Percentiles rank a stretch among this genome's conserved stretches.
Conservation (phyloP, 345 rosid genomes). For the Eucalyptus tenuipes region DNA sequence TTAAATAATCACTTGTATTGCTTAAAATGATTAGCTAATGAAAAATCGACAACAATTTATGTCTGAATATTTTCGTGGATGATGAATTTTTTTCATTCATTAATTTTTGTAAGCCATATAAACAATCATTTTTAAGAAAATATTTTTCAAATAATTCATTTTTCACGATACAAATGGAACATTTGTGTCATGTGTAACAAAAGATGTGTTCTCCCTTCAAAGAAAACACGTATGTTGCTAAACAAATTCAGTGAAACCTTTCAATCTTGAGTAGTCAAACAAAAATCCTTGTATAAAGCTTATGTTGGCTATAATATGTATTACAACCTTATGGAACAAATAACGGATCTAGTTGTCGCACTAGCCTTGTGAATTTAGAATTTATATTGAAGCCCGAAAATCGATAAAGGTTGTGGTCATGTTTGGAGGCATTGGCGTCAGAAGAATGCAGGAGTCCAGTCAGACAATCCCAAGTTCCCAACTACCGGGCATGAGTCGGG, state of each 20-base stretch:
- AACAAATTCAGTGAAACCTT: not conserved
- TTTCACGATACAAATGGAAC: too few relatives aligned
- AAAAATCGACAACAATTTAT: too few relatives aligned
- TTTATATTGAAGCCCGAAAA: not conserved
- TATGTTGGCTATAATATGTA: not conserved
- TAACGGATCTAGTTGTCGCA: accelerated
- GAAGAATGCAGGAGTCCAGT: not conserved
- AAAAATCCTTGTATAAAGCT: not conserved
- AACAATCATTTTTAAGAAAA: too few relatives aligned
- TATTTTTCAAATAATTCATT: too few relatives aligned
- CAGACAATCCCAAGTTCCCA: not conserved
- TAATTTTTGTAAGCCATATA: accelerated
- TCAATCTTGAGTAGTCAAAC: not conserved
- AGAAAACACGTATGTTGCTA: not conserved
- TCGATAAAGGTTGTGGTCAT: not conserved
- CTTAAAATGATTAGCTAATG: too few relatives aligned
- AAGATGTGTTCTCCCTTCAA: not conserved
- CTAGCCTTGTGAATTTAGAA: not conserved
- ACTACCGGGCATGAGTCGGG: not conserved
- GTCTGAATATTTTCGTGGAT: accelerated
- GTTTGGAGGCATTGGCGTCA: not conserved
- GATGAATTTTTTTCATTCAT: too few relatives aligned
- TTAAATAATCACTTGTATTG: accelerated
- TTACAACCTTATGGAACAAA: not conserved
- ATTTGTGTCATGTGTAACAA: not conserved